Conservation (phyloP, 805 yeast genomes). For the Nakazawaea peltata region DNA sequence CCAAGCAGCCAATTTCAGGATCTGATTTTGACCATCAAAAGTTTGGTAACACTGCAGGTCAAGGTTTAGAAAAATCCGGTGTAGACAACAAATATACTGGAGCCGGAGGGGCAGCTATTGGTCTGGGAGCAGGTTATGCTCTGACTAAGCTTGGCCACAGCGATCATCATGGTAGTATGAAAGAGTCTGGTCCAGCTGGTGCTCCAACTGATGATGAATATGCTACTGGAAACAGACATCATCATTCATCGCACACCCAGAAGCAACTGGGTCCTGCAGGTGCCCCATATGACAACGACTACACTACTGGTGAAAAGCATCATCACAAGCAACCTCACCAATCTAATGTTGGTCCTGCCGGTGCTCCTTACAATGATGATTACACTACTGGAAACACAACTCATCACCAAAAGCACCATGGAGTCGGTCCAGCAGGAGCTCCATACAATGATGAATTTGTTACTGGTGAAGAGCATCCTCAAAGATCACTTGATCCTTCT, state of each 20-base stretch:
- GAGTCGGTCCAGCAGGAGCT: constrained; percentile 1
- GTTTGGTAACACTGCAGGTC: constrained; percentile 2
- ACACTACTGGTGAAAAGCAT: background rate
- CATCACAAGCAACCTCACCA: background rate
- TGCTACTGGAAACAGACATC: background rate
- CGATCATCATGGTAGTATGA: background rate
- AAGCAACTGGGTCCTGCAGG: constrained; percentile 1
- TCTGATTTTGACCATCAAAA: constrained; percentile 1
- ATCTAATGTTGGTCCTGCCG: constrained; percentile 2
- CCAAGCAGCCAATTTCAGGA: background rate
- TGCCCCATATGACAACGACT: constrained; percentile 1
- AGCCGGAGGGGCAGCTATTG: constrained; percentile 1
- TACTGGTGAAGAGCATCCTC: constrained; percentile 4
- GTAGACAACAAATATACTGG: constrained; percentile 1
- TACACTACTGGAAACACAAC: background rate
- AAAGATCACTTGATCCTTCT: too few species aligned
- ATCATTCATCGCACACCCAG: background rate
- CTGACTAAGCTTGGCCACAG: constrained; percentile 2
- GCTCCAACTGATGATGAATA: constrained; percentile 1
- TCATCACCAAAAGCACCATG: background rate
- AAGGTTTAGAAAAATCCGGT: constrained; percentile 3
- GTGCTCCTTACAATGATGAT: constrained; percentile 6
- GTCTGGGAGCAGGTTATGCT: constrained; percentile 4
- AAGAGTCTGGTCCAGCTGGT: constrained; percentile 2
- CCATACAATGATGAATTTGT: background rate